These are phyloP conservation scores for Hirsutella rhossiliensis DNA, from an alignment of 2,329 filamentous ascomycete species.

Conservation along the genomic window DNA sequence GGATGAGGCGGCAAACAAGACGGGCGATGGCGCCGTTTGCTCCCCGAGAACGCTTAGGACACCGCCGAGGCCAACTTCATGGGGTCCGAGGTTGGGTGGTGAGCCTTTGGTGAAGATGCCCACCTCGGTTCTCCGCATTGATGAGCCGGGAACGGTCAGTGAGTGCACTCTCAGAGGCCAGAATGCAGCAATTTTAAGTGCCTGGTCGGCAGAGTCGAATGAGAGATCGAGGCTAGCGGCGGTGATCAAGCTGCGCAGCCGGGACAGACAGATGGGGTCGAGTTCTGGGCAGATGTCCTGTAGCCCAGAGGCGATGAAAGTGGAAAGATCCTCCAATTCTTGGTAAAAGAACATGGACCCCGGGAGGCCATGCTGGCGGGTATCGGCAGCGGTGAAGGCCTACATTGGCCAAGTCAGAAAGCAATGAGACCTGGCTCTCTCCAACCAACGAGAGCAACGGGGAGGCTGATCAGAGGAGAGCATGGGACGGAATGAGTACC, in stretches of 20 bases:
- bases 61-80: constrained; percentile 70
- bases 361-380: constrained; percentile 21
- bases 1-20: constrained; percentile 73
- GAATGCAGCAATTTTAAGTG: constrained; percentile 50
- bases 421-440: neutral
- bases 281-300: constrained; percentile 35
- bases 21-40: constrained; percentile 57
- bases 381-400: constrained; percentile 46
- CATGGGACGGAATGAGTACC: constrained; percentile 8
- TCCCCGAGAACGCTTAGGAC: constrained; percentile 69
- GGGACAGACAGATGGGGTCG: constrained; percentile 36
- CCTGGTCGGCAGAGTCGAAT: constrained; percentile 55
- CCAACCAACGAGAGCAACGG: no score
- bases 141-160: constrained; percentile 26
- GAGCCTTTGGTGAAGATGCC: constrained; percentile 61
- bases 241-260: constrained; percentile 28
- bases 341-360: constrained; percentile 61
- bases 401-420: constrained; percentile 21
- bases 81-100: constrained; percentile 44
- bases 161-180: constrained; percentile 40
- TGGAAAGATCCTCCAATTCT: constrained; percentile 41
- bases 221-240: constrained; percentile 66
- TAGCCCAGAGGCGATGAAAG: constrained; percentile 41
- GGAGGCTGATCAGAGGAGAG: neutral
- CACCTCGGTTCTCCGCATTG: constrained; percentile 57